Evolutionary conservation across 306 rosid species (phyloP), one percentile per base, ranked within the genome.

Genomic region (Carpinus fangiana): DNA sequence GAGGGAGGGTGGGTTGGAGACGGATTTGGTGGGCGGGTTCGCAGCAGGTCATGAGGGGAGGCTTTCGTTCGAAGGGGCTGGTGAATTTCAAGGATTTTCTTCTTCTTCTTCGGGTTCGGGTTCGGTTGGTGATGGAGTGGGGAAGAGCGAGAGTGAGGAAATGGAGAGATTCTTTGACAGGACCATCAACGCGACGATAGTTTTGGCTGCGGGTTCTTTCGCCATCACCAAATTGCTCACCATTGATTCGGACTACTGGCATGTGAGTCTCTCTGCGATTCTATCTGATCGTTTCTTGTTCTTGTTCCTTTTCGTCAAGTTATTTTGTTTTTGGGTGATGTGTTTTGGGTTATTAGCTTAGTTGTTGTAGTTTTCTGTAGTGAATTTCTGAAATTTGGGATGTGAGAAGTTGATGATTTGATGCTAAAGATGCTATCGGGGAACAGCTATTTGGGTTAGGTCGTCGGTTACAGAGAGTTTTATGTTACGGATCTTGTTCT

Each of bases 171-270:
- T 90, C 9, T 59, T 91, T 17, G 93, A 93, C 86, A 88, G 99
- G 73, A 90, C 84, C 59, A 90, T 95, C 71, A 95, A 95, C 70
- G 97, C 91, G 10, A 26, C 93, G 52, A 87, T 95, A 81, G 93
- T 91, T 23, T 92, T 95, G 55, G 94, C 89, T 5, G 98, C 97
- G 75, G 98, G 99, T 53, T 80, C 90, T 80, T 91, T 82, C 74
- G 96, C 96, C 54, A 50, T 93, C 80, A 90, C 99, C 10, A 95
- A 90, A 83, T 85, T 95, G 84, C 87, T 95, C 66, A 95, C 99
- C 41, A 90, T 95, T 82, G 98, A 91, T 82, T 89, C 87, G 20
- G 94, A 95, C 83, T 95, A 90, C 87, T 95, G 97, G 98, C 99
- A 93, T 51, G 99, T 95, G 82, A 93, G 98, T 92, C 73, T 12